Conservation (phyloP, 352 stramenopile species). For the Globisporangium emineosum region DNA sequence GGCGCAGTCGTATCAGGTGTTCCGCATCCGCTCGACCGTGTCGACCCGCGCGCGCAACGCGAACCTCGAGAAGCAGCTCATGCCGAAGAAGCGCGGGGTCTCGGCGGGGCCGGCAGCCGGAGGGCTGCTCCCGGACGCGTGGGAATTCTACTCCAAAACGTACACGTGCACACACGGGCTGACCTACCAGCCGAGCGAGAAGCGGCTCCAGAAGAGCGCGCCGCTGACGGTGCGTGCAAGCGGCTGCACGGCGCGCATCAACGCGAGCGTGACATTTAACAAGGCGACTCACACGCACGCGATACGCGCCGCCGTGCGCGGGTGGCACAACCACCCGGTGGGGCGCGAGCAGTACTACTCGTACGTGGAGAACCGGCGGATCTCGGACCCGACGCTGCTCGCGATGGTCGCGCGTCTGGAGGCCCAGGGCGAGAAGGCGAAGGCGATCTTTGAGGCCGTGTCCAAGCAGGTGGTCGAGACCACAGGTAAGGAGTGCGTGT, state of each 20-base stretch:
- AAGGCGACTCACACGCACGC: neutral
- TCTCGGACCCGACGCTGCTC: slow-evolving; percentile 4
- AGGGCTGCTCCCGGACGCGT: neutral
- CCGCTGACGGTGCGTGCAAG: neutral
- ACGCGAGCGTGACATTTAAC: neutral
- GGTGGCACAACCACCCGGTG: slow-evolving; percentile 3
- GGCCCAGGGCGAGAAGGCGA: neutral
- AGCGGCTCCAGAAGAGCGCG: neutral
- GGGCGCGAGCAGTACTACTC: neutral
- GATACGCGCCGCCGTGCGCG: neutral
- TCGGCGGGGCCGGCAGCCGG: neutral
- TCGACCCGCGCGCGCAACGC: neutral
- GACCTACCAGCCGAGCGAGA: neutral
- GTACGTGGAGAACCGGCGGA: slow-evolving; percentile 8
- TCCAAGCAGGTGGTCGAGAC: neutral
- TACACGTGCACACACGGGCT: slow-evolving; percentile 8
- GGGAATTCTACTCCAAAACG: slow-evolving; percentile 5
- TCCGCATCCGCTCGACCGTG: slow-evolving; percentile 3
- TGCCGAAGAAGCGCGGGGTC: neutral
- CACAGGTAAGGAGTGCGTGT: slow-evolving; percentile 1
- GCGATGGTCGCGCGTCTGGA: neutral
- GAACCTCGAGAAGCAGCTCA: neutral
- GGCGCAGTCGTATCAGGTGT: slow-evolving; percentile 7
- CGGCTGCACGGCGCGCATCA: slow-evolving; percentile 9
- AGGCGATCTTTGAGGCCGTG: neutral